These are phyloP conservation scores for Crithidia bombi DNA, from an alignment of 208 protist genomes.

Conservation along the genomic window DNA sequence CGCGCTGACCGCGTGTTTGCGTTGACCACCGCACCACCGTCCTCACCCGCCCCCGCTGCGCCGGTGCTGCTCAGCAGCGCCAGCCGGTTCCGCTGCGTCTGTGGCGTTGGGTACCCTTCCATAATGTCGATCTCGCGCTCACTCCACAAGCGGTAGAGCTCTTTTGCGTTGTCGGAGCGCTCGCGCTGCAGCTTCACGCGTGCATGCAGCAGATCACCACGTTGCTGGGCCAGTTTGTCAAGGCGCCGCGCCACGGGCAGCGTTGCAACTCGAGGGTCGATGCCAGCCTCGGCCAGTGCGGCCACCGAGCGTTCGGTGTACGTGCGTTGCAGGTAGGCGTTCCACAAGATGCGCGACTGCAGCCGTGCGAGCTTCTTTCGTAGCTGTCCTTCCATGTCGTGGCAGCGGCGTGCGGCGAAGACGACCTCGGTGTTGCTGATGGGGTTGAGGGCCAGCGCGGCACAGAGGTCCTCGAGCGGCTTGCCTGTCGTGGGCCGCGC, in stretches of 20 bases:
- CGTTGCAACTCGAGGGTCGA: conserved; percentile 66
- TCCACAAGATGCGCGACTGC: conserved; percentile 61
- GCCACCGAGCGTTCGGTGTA: conserved; percentile 67
- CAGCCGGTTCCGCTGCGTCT: conserved; percentile 37
- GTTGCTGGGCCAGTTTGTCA: conserved; percentile 59
- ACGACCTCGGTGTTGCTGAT: conserved; percentile 60
- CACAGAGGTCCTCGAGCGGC: conserved; percentile 59
- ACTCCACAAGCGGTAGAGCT: conserved; percentile 81
- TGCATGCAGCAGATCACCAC: conserved; percentile 47
- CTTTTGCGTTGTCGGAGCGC: conserved; percentile 76
- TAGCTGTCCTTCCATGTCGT: conserved; percentile 59
- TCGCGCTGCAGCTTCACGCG: conserved; percentile 54
- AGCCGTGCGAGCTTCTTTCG: conserved; percentile 50
- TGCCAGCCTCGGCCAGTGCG: conserved; percentile 58
- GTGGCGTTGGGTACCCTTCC: conserved; percentile 31
- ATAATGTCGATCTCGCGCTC: conserved; percentile 77
- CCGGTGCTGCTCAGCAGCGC: conserved; percentile 21
- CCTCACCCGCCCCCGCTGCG: background rate
- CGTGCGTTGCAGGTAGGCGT: conserved; percentile 69
- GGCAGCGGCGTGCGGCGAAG: conserved; percentile 65
- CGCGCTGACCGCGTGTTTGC: background rate
- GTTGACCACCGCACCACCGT: background rate
- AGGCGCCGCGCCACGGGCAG: conserved; percentile 65
- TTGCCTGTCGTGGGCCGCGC: conserved; percentile 54
- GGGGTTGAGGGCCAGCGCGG: conserved; percentile 59